phyloP scores from a whole-genome alignment of 169 alveolate genomes.

The Toxoplasma gondii region DNA sequence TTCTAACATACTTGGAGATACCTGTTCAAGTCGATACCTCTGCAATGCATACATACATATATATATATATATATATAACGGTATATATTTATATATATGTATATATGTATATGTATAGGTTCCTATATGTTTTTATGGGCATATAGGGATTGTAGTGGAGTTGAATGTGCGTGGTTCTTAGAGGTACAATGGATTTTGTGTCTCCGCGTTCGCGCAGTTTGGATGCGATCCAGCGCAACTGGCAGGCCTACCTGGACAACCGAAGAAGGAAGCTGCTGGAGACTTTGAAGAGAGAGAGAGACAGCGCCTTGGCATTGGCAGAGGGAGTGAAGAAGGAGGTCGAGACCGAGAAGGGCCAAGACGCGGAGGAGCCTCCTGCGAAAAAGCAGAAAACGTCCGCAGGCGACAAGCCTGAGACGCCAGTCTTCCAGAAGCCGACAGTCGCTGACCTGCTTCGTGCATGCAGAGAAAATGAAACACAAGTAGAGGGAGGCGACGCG shows the following conservation, averaged over 20 bases:
- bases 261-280: neutral
- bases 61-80: neutral
- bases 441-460: neutral
- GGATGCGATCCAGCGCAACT: slow-evolving; percentile 2
- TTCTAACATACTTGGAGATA: too few relatives aligned
- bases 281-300: neutral
- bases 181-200: neutral
- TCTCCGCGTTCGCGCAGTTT: neutral
- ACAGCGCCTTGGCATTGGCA: neutral
- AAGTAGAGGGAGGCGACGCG: neutral
- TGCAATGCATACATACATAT: neutral
- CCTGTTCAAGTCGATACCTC: too few relatives aligned
- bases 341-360: neutral
- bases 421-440: neutral
- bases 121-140: too few relatives aligned
- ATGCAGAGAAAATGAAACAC: neutral
- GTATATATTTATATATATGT: too few relatives aligned
- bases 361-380: neutral
- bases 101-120: neutral
- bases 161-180: too few relatives aligned
- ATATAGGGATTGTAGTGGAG: too few relatives aligned
- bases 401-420: neutral
- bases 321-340: neutral
- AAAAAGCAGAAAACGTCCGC: neutral
- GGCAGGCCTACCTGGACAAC: slow-evolving; percentile 26